Evolutionary conservation across 164 flowering plant species (phyloP).

Genomic region (Paratinospora sagittata): DNA sequence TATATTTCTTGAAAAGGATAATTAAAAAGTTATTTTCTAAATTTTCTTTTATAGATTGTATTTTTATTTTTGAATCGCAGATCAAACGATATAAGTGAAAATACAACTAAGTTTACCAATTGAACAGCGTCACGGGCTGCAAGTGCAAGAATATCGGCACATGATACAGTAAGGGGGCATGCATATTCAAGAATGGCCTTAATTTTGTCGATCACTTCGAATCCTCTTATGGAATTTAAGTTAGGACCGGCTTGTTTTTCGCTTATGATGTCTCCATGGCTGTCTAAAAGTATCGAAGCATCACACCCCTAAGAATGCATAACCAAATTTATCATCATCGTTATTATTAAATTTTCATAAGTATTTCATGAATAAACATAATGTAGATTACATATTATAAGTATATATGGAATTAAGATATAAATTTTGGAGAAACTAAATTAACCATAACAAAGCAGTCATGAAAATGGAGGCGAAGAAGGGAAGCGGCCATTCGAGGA

Average conservation of each 20-base stretch:
- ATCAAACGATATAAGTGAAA: too few relatives aligned
- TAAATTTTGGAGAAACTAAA: not conserved
- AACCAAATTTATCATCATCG: not conserved
- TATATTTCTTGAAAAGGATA: not conserved
- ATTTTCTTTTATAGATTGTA: too few relatives aligned
- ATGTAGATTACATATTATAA: not conserved
- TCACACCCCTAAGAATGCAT: conserved; percentile 61
- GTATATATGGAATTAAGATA: not conserved
- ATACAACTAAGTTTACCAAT: conserved; percentile 48
- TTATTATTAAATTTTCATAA: not conserved
- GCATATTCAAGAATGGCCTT: conserved; percentile 52
- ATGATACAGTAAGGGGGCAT: conserved; percentile 69
- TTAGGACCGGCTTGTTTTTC: conserved; percentile 77
- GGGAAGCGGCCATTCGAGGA: conserved; percentile 78
- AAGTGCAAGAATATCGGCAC: conserved; percentile 74
- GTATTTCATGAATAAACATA: not conserved
- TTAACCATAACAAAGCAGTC: conserved; percentile 79
- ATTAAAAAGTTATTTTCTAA: too few relatives aligned
- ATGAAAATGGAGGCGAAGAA: conserved; percentile 76
- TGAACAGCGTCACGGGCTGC: conserved; percentile 68
- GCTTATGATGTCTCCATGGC: conserved; percentile 36
- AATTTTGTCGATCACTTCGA: conserved; percentile 59
- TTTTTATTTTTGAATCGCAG: too few relatives aligned
- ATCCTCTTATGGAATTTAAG: conserved; percentile 57
- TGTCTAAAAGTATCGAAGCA: conserved; percentile 69